Evolutionary conservation across 2,329 filamentous ascomycete genomes (phyloP).

Genomic region (Hymenoscyphus scutula): DNA sequence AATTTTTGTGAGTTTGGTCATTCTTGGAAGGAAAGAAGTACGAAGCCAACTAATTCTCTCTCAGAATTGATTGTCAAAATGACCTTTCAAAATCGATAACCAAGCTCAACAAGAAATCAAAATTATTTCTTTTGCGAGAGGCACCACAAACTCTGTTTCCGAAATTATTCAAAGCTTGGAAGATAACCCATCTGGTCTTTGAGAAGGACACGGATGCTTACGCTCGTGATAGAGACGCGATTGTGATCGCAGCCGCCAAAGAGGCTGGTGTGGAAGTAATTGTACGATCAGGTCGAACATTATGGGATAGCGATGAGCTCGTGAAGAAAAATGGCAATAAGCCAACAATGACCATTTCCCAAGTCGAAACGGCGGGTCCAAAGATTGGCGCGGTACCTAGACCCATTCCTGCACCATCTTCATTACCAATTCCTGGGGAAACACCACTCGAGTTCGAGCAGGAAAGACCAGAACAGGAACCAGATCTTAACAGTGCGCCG

Average conservation of each 20-base stretch:
- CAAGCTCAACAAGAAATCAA: constrained; percentile 67
- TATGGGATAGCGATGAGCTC: constrained; percentile 72
- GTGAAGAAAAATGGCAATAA: constrained; percentile 64
- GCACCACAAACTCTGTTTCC: constrained; percentile 68
- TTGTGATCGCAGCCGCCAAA: constrained; percentile 57
- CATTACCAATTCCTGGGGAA: constrained; percentile 63
- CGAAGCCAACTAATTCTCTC: not conserved
- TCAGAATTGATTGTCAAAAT: constrained; percentile 69
- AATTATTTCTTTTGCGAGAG: constrained; percentile 70
- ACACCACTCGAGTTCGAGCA: constrained; percentile 59
- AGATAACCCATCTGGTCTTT: constrained; percentile 72
- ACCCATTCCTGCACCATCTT: constrained; percentile 58
- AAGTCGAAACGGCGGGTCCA: constrained; percentile 61
- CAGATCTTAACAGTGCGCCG: constrained; percentile 59
- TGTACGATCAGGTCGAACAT: constrained; percentile 61
- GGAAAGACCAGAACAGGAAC: constrained; percentile 46
- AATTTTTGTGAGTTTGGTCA: constrained; percentile 53
- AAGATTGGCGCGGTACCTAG: constrained; percentile 61
- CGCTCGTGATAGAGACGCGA: constrained; percentile 60
- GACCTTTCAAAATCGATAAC: constrained; percentile 67
- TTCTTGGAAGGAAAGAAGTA: not conserved
- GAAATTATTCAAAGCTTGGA: constrained; percentile 72
- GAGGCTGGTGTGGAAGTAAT: constrained; percentile 67
- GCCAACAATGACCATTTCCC: constrained; percentile 71
- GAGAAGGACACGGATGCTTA: constrained; percentile 78